phyloP scores from a whole-genome alignment of 129 eudicot genomes.

The Artemisia annua region DNA sequence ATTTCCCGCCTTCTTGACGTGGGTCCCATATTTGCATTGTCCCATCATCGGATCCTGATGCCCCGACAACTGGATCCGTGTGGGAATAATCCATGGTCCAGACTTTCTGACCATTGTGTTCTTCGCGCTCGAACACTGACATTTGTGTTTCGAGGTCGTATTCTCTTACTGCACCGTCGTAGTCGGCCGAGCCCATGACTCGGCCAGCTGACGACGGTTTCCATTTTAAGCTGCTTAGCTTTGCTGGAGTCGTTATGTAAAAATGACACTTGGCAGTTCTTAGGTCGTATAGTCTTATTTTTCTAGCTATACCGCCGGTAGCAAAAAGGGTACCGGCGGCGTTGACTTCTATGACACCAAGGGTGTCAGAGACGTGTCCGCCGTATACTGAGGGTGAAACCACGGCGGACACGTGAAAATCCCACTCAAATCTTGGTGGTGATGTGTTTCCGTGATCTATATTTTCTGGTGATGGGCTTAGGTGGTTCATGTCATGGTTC shows the following conservation, averaged over 20 bases:
- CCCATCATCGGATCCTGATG: conserved; percentile 83
- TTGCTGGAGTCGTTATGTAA: conserved; percentile 67
- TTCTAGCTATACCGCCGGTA: conserved; percentile 77
- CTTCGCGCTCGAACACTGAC: conserved; percentile 78
- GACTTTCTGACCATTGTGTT: conserved; percentile 64
- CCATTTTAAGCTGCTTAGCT: conserved; percentile 80
- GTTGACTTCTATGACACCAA: conserved; percentile 71
- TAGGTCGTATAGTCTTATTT: conserved; percentile 49
- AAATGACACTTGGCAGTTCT: conserved; percentile 36
- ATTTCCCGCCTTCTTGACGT: conserved; percentile 48
- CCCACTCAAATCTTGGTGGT: conserved; percentile 63
- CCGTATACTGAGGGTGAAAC: conserved; percentile 44
- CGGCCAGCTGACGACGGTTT: conserved; percentile 52
- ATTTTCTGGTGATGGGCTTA: conserved; percentile 19
- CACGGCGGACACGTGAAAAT: conserved; percentile 54
- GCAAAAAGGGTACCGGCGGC: conserved; percentile 52
- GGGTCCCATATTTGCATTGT: conserved; percentile 89
- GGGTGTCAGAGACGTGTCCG: conserved; percentile 49
- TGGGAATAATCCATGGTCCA: conserved; percentile 77
- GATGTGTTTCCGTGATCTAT: conserved; percentile 10
- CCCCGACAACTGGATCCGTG: conserved; percentile 53
- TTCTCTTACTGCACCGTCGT: conserved; percentile 73
- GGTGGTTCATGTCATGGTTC: conserved; percentile 36
- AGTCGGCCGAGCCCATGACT: conserved; percentile 67
- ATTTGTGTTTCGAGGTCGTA: conserved; percentile 66